These are phyloP conservation scores for Silene uniflora DNA, from an alignment of 148 eudicot genomes.

Conservation along the genomic window DNA sequence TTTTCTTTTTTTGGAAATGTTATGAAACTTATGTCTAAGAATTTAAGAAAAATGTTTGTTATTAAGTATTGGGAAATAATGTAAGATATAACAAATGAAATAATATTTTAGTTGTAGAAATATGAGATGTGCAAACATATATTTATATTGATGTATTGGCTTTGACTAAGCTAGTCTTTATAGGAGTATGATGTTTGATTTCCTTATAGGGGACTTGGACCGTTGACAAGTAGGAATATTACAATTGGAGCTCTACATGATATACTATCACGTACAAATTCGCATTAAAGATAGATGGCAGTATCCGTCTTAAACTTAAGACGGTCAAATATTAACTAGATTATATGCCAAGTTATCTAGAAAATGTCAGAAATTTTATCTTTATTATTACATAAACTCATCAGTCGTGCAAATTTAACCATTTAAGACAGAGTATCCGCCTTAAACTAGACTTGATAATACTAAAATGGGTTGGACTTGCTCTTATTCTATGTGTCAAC, in stretches of 20 bases:
- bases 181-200: neutral
- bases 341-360: no score
- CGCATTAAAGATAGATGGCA: no score
- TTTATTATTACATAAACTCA: no score
- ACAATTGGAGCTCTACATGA: neutral
- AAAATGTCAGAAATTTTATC: no score
- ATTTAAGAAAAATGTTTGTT: neutral
- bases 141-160: neutral
- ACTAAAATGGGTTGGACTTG: neutral
- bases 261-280: no score
- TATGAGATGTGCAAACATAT: neutral
- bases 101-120: neutral
- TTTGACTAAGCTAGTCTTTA: neutral
- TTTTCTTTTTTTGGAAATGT: neutral
- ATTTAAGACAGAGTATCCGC: no score
- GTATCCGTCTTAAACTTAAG: no score
- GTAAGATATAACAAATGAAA: neutral
- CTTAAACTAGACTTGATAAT: no score
- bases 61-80: neutral
- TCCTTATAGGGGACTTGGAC: constrained; percentile 8
- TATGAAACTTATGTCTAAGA: neutral
- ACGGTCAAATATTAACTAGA: no score
- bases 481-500: constrained; percentile 4
- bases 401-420: no score
- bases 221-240: neutral